Evolutionary conservation across 2,329 filamentous ascomycete species (phyloP).

Genomic region (Penicillium palitans): DNA sequence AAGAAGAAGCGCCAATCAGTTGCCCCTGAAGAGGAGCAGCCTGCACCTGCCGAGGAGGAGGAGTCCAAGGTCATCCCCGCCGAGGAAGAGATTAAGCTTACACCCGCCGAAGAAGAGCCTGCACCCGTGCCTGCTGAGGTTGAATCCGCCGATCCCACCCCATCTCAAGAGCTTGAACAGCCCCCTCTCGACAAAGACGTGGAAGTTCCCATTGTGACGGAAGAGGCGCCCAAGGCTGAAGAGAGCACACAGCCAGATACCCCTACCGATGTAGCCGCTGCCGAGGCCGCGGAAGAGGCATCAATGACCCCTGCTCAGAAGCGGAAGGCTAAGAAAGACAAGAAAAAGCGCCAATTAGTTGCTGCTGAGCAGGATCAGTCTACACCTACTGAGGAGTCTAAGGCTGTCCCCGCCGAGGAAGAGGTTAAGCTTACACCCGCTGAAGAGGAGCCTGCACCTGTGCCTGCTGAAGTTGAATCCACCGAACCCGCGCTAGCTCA

Average conservation of each 20-base stretch:
- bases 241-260: conserved; percentile 8
- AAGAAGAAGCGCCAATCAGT: conserved; percentile 26
- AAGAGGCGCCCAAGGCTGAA: not conserved
- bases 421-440: not conserved
- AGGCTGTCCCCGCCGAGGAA: not conserved
- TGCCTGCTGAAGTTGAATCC: not conserved
- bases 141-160: not conserved
- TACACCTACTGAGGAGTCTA: not conserved
- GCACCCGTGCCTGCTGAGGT: not conserved
- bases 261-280: not conserved
- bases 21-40: conserved; percentile 4
- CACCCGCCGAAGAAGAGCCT: too few species aligned
- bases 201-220: not conserved
- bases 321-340: conserved; percentile 23
- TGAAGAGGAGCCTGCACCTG: not conserved
- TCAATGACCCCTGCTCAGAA: conserved; percentile 21
- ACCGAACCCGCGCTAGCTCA: not conserved
- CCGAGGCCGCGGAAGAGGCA: conserved; percentile 5
- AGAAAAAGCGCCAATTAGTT: conserved; percentile 24
- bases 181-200: too few species aligned
- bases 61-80: not conserved
- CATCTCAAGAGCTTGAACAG: not conserved
- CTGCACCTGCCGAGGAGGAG: conserved; percentile 1
- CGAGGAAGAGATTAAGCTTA: not conserved
- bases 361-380: not conserved